Base-by-base conservation (phyloP, 305 asterid species). In the Solanum chacoense region DNA sequence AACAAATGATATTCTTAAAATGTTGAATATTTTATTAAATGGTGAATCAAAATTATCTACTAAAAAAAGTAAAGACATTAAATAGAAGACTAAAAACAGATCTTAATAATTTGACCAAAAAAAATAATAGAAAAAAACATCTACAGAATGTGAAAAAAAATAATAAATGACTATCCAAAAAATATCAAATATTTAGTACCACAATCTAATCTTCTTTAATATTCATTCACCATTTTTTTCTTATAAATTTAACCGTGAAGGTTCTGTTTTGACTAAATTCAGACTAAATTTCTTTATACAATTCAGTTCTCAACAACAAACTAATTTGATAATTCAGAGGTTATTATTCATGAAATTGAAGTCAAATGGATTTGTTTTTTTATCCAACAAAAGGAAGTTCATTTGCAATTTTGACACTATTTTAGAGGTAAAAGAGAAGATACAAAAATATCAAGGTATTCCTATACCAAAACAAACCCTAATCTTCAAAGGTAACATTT, bases 381-480 rank as follows among this genome's bases (percentile, higher is more conserved):
- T 90, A 91, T 32, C 94, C 95, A n/a, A 88, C 90, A 29, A 88
- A 86, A 7, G 95, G 92, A 76, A 84, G 26, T 37, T 69, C 89
- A 7, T 96, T 94, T 94, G 32, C 38, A 90, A 87, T 95, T 95
- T 95, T 75, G 98, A 94, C 78, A 91, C 96, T 0, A 90, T 95
- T 31, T 63, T 87, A 3, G 98, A 96, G 87, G 94, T 96, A 93
- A 96, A 96, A 90, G 92, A 93, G 67, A 95, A 93, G 87, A 88
- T 96, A 55, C 91, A 92, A 8, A 93, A 91, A 63, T 1, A 91
- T 10, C 90, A 85, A 2, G 92, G 91, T 22, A 91, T 94, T 59
- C 98, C 98, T 65, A 40, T 91, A 29, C 55, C 2, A 12, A 42
- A 42, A 42, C 55, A 42, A 42, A 12, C 55, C 55, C 55, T 42